These are phyloP conservation scores for Dendrostoma leiphaemia DNA, from an alignment of 2,329 filamentous ascomycete species.

Conservation along the genomic window DNA sequence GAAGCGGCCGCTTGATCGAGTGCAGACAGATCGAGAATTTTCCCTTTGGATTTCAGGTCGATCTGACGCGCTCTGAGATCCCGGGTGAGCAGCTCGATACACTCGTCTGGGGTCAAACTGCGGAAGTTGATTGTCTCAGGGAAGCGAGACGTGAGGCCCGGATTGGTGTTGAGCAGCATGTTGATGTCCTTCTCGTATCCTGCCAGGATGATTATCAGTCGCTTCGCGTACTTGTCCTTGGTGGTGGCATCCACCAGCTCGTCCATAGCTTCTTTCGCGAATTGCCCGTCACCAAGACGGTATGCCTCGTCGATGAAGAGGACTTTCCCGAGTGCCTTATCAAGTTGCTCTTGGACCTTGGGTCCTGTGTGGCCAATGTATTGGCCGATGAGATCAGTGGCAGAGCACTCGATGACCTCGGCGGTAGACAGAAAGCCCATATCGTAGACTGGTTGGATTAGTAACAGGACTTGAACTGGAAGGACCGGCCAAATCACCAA, in stretches of 20 bases:
- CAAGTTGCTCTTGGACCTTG: slow-evolving; percentile 59
- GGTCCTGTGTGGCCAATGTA: slow-evolving; percentile 70
- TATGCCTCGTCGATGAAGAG: slow-evolving; percentile 75
- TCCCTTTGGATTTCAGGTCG: neutral
- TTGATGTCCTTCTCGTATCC: slow-evolving; percentile 69
- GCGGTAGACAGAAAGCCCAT: slow-evolving; percentile 63
- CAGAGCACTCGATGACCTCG: slow-evolving; percentile 65
- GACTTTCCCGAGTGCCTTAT: slow-evolving; percentile 62
- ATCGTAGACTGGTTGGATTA: slow-evolving; percentile 64
- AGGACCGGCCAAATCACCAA: too few relatives aligned
- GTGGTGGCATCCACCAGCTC: slow-evolving; percentile 51
- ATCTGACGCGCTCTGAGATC: slow-evolving; percentile 28
- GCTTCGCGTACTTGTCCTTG: slow-evolving; percentile 55
- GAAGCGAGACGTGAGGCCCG: slow-evolving; percentile 64
- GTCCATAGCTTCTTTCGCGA: slow-evolving; percentile 55
- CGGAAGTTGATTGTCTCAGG: slow-evolving; percentile 59
- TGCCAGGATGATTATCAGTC: slow-evolving; percentile 66
- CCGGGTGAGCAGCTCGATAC: slow-evolving; percentile 40
- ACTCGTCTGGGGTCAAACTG: slow-evolving; percentile 39
- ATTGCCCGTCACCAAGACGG: slow-evolving; percentile 55
- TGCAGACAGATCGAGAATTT: slow-evolving; percentile 24
- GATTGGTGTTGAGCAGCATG: slow-evolving; percentile 57
- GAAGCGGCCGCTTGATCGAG: slow-evolving; percentile 26
- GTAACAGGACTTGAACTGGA: too few relatives aligned
- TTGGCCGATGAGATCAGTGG: slow-evolving; percentile 65